Evolutionary conservation across 192 early-diverging fungal genomes (phyloP).

Genomic region (Dispira parvispora): DNA sequence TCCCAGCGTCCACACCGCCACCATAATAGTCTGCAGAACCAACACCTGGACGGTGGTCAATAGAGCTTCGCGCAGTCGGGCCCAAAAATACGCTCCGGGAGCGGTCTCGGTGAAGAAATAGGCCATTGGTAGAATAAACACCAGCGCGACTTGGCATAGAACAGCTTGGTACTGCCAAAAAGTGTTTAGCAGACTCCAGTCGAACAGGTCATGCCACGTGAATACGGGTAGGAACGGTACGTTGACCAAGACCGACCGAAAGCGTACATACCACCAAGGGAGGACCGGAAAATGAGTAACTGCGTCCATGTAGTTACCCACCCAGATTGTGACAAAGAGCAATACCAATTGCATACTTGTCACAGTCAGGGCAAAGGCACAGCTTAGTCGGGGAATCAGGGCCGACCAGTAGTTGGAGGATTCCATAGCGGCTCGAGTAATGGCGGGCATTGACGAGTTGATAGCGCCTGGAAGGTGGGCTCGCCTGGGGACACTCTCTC

Average conservation of each 20-base stretch:
- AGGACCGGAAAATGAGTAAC: background rate
- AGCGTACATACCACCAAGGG: background rate
- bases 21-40: background rate
- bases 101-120: constrained; percentile 9
- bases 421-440: background rate
- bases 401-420: constrained; percentile 8
- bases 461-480: background rate
- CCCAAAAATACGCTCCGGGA: background rate
- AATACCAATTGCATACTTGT: background rate
- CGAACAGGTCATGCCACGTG: constrained; percentile 7
- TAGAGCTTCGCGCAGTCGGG: background rate
- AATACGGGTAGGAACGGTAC: background rate
- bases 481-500: background rate
- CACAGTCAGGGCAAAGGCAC: constrained; percentile 3
- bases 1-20: constrained; percentile 8
- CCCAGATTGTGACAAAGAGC: constrained; percentile 1
- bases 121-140: background rate
- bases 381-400: constrained; percentile 5
- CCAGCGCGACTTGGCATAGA: background rate
- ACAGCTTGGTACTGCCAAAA: constrained; percentile 8
- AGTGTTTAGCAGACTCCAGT: background rate
- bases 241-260: background rate
- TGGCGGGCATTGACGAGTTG: background rate
- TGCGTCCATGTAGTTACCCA: background rate
- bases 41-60: background rate